A percentile compares a stretch with the other conserved stretches of the same genome.
phyloP scores from a whole-genome alignment of 2,329 filamentous ascomycete genomes.

The Cordyceps cateniannulata region DNA sequence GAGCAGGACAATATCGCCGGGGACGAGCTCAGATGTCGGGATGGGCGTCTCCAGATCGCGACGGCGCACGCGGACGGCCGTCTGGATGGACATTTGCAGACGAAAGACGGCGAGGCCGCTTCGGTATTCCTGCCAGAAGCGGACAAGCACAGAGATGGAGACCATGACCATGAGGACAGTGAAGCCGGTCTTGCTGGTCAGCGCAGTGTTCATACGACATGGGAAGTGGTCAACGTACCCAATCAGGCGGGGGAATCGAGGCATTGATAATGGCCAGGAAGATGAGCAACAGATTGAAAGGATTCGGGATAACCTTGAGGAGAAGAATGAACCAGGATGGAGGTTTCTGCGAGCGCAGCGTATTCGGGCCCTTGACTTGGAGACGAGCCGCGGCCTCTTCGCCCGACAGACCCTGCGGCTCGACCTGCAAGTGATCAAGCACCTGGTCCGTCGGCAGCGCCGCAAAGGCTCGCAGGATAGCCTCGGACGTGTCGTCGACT shows the following conservation, averaged over 20 bases:
- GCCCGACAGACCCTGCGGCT: conserved; percentile 17
- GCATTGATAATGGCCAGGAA: conserved; percentile 22
- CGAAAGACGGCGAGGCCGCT: conserved; percentile 21
- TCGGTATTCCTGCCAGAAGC: conserved; percentile 24
- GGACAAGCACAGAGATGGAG: conserved; percentile 20
- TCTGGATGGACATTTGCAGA: conserved; percentile 21
- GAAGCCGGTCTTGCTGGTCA: conserved; percentile 14
- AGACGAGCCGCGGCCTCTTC: conserved; percentile 19
- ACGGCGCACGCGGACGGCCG: conserved; percentile 18
- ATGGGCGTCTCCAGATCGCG: conserved; percentile 12
- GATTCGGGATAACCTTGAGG: conserved; percentile 21
- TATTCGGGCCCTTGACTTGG: conserved; percentile 18
- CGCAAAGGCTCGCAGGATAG: conserved; percentile 18
- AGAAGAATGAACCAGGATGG: conserved; percentile 23
- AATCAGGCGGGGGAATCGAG: conserved; percentile 16
- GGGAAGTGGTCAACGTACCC: conserved; percentile 9
- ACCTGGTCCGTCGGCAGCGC: conserved; percentile 15
- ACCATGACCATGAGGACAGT: conserved; percentile 23
- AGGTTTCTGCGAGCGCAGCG: conserved; percentile 20
- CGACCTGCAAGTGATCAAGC: conserved; percentile 18
- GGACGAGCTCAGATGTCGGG: conserved; percentile 18
- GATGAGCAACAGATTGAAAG: conserved; percentile 21
- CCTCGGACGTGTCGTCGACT: conserved; percentile 13
- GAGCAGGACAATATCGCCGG: conserved; percentile 20
- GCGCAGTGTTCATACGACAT: too few relatives aligned